Evolutionary conservation across 768 basidiomycete genomes (phyloP), one percentile per base, ranked within the genome.

Genomic region (Russula olivacea): DNA sequence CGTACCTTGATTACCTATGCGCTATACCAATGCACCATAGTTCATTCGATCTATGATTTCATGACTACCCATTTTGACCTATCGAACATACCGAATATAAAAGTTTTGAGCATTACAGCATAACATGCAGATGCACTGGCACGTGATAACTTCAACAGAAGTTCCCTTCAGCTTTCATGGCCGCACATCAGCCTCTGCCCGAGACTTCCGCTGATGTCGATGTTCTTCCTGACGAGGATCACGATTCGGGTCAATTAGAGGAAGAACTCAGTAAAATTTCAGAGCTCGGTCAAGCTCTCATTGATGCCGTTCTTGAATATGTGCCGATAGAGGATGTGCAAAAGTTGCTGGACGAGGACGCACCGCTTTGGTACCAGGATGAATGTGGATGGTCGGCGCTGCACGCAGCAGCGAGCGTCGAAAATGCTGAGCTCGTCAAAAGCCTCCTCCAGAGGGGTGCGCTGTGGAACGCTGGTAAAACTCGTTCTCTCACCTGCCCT

Each of bases 331-430:
- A 78, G 19, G 73, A 72, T 17, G 75, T 89, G 58, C 76, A 78
- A 65, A 71, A 71, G 15, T 71, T 86, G 38, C 77, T 91, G 65
- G 79, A 83, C 11, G 78, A 77, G 6, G 91, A 86, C 19, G 88
- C 92, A 8, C 91, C 91, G 1, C 74, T 91, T 54, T 98, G 96
- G 95, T 93, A 88, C 71, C 93, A 97, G 74, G 89, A 88, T 71
- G 82, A 83, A 53, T 78, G 78, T 9, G 94, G 93, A 0, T 86
- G 85, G 66, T 93, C 92, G 5, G 80, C 86, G 19, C 74, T 98
- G 50, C 96, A 98, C 71, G 93, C 91, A 17, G 96, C 91, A 14
- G 89, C 86, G 1, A 93, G 88, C 68, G 73, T 81, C 51, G 85
- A 88, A 68, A 83, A 88, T 67, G 71, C 79, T 2, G 77, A 79